phyloP scores from a whole-genome alignment of 495 filamentous ascomycete species.

The Trichoderma virens region DNA sequence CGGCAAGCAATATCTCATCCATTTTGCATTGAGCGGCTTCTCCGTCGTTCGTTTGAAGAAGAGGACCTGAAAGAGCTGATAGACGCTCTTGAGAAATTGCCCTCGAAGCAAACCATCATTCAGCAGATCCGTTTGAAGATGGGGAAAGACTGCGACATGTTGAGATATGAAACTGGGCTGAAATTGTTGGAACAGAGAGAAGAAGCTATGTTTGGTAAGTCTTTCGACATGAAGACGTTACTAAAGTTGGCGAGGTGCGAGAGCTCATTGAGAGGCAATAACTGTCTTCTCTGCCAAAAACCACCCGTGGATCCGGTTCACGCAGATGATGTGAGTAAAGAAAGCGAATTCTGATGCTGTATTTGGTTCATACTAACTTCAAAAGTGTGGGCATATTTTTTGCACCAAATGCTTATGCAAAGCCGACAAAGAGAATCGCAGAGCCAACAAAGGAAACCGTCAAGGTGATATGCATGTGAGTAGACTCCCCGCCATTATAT shows the following conservation, averaged over 20 bases:
- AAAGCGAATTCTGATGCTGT: not conserved
- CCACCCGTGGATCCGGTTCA: not conserved
- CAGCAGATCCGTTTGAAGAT: not conserved
- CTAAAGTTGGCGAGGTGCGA: not conserved
- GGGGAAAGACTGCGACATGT: not conserved
- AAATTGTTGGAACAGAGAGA: not conserved
- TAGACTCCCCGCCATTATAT: not conserved
- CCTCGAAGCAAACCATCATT: not conserved
- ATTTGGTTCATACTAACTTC: slow-evolving; percentile 10
- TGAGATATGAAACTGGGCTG: not conserved
- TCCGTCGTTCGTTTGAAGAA: not conserved
- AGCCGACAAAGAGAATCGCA: not conserved
- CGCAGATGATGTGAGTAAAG: not conserved
- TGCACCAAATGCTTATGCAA: slow-evolving; percentile 18
- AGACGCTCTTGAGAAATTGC: not conserved
- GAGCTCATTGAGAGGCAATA: not conserved
- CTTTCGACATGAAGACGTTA: not conserved
- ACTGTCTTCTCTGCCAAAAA: not conserved
- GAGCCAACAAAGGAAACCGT: not conserved
- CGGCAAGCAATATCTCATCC: not conserved
- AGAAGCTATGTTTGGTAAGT: not conserved
- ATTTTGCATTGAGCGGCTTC: not conserved
- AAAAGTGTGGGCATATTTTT: slow-evolving; percentile 26
- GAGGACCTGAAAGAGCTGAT: not conserved
- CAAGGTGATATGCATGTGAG: not conserved